Base-by-base conservation (phyloP, 164 flowering plant species). In the Liriodendron chinense region DNA sequence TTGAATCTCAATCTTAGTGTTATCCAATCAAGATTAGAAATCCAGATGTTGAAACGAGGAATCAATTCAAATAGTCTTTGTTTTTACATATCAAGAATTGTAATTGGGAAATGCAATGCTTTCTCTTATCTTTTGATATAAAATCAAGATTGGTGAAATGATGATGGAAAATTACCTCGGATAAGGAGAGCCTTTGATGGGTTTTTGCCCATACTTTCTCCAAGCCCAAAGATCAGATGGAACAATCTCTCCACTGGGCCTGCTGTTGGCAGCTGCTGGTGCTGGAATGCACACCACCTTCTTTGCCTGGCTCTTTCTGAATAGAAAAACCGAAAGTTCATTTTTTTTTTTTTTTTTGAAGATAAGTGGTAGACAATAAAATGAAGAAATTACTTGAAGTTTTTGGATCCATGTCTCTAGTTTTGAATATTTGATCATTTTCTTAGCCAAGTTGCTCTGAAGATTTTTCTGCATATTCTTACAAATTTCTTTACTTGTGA, bases 151-250 rank as follows among this genome's bases (percentile, higher is more conserved):
- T n/a, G 68, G 12, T 22, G 9, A 23, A 9, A 22, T 47, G 67
- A n/a, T 63, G 34, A 73, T 20, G 79, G 79, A 24, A 67, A 10
- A 23, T 18, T 84, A 92, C 98, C 98, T 92, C 34, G 98, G 98
- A 81, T 93, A 92, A 71, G 98, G 98, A 75, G 98, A 94, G 26
- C 98, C 98, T 84, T 94, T 94, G 81, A 94, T 94, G 71, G 98
- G 98, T 76, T 94, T 94, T 80, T 94, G 98, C 3, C 98, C 98
- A 73, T 94, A 94, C 80, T 94, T 94, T 75, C 98, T 85, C 98
- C 98, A 93, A 16, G 98, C 96, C 98, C 98, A 94, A 9, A 92
- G 83, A 86, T 94, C 98, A 59, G 98, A 93, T 4, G 98, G 98
- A 76, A 92, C 94, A 26, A 92, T 84, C 83, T 94, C 97, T 69